Base-by-base conservation (phyloP, 2,329 filamentous ascomycete species). In the Xylaria sp. region DNA sequence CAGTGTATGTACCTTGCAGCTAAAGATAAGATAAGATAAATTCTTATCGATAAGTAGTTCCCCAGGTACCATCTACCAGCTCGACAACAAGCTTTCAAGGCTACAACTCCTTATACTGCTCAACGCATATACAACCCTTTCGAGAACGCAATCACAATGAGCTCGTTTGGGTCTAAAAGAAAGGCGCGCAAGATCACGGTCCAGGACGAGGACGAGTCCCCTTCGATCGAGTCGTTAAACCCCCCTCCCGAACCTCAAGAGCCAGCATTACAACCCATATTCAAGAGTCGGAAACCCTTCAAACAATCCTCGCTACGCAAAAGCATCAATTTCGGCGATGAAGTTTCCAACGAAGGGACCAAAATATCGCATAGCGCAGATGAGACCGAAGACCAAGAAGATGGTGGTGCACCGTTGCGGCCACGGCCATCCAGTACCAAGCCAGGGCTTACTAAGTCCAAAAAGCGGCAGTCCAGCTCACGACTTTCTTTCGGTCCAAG, bases 131-230 rank as follows among this genome's bases (percentile, higher is more conserved):
- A 41, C 29, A 27, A 67, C 70, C 65, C 56, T 47, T 48, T 56
- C 49, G 58, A 35, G 15, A 21, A 38, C 17, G 19, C 25, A 17
- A 33, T 60, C 66, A 77, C 58, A 11, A 86, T 86, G 83, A 83
- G 79, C 66, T 76, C 82, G 5, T 88, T 88, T 59, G 80, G 78
- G 3, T 75, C 80, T 1, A 88, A 86, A 70, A 78, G 86, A 66
- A 93, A 95, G 69, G 88, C 91, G 47, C 89, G 91, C 67, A 90
- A 93, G 71, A 90, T 97, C 68, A 89, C 87, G 47, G 81, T 86
- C 0, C 81, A 86, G 41, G 90, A 91, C 4, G 88, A 88, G 1
- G 79, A 91, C 3, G 88, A 57, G 19, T 38, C 58, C 13, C 52
- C 65, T 19, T 54, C 66, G 15, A 37, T 65, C 43, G 65, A 67